Evolutionary conservation across 2,329 filamentous ascomycete species (phyloP).

Genomic region (Chrysoporthe austroafricana): DNA sequence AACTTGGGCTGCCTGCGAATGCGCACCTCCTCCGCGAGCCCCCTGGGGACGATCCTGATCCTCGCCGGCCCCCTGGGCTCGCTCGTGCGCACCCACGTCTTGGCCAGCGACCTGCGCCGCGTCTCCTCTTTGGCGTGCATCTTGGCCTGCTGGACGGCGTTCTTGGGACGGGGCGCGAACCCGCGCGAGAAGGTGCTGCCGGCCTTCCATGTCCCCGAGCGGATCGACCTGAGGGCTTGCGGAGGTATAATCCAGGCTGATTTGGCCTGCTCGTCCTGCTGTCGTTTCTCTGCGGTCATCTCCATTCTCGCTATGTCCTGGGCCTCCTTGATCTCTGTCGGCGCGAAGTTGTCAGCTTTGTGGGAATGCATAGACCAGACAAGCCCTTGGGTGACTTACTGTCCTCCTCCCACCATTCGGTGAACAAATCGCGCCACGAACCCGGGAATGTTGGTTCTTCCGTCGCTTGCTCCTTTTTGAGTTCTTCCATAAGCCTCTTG

Average conservation of each 20-base stretch:
- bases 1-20: slow-evolving; percentile 47
- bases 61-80: slow-evolving; percentile 43
- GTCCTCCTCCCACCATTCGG: slow-evolving; percentile 31
- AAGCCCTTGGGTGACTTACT: neutral
- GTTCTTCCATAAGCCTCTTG: slow-evolving; percentile 41
- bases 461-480: slow-evolving; percentile 63
- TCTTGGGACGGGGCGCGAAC: slow-evolving; percentile 37
- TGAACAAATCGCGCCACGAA: slow-evolving; percentile 64
- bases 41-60: neutral
- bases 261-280: neutral
- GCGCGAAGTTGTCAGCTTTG: neutral
- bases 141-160: slow-evolving; percentile 59
- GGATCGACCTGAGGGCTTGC: slow-evolving; percentile 37
- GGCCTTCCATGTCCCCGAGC: neutral
- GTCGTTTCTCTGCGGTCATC: neutral
- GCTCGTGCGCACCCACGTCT: slow-evolving; percentile 49
- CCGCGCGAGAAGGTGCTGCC: neutral
- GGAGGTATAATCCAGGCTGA: neutral
- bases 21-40: slow-evolving; percentile 47
- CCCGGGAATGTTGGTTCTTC: slow-evolving; percentile 54
- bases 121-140: slow-evolving; percentile 60
- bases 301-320: slow-evolving; percentile 11
- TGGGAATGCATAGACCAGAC: neutral
- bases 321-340: neutral
- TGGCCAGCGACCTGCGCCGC: slow-evolving; percentile 42